Conservation (phyloP, 768 basidiomycete genomes). For the Dioszegia crocea region DNA sequence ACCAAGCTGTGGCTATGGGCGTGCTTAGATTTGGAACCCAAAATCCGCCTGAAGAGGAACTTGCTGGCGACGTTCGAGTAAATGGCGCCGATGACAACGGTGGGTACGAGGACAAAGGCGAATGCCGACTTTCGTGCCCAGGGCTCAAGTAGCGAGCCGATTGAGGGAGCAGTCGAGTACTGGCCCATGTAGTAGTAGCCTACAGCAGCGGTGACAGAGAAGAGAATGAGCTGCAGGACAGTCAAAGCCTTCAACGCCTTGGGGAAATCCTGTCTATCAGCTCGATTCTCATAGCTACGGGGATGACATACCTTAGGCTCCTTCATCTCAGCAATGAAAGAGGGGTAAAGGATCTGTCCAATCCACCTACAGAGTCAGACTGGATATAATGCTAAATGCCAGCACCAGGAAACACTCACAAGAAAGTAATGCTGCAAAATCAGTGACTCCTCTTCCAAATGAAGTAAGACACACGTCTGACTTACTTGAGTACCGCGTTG, state of each 20-base stretch:
- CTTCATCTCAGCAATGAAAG: conserved; percentile 51
- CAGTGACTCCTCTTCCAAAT: background rate
- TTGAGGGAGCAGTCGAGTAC: conserved; percentile 39
- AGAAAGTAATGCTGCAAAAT: conserved; percentile 35
- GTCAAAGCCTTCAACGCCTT: conserved; percentile 43
- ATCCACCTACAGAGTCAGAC: no score
- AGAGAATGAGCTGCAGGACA: conserved; percentile 32
- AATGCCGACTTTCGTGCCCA: conserved; percentile 41
- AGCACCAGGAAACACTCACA: no score
- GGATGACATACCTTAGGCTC: conserved; percentile 22
- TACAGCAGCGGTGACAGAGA: conserved; percentile 36
- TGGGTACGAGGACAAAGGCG: conserved; percentile 41
- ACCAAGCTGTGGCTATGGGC: conserved; percentile 32
- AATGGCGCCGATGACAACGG: conserved; percentile 40
- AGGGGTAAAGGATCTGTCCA: conserved; percentile 42
- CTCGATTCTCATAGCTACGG: no score
- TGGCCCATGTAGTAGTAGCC: conserved; percentile 42
- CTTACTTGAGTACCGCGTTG: conserved; percentile 43
- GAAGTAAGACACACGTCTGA: background rate
- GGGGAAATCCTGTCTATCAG: conserved; percentile 37
- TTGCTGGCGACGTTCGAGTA: conserved; percentile 42
- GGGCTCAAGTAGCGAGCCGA: conserved; percentile 40
- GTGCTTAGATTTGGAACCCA: conserved; percentile 24
- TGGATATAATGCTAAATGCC: no score
- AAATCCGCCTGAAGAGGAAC: conserved; percentile 39